These are phyloP conservation scores for Phytophthora agathidicida DNA, from an alignment of 352 stramenopile species.

Conservation along the genomic window DNA sequence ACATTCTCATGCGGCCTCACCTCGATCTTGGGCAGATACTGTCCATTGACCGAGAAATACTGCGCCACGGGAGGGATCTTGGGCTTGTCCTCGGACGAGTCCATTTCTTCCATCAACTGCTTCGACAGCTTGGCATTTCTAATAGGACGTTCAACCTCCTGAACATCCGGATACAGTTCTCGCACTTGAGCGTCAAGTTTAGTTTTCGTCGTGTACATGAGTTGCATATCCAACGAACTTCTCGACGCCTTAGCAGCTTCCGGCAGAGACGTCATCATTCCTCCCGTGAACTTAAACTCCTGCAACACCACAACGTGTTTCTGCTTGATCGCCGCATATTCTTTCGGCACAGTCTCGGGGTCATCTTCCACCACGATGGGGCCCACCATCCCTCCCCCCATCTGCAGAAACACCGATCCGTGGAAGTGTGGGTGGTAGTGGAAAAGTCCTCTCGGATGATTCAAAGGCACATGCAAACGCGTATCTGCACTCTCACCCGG, in stretches of 20 bases:
- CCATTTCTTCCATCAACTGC: conserved; percentile 33
- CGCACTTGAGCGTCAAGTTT: conserved; percentile 44
- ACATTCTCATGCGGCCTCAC: conserved; percentile 59
- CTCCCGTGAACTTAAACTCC: conserved; percentile 70
- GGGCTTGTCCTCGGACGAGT: conserved; percentile 22
- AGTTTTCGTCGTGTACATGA: conserved; percentile 53
- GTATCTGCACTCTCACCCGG: conserved; percentile 61
- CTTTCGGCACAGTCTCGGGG: conserved; percentile 36
- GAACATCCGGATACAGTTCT: conserved; percentile 49
- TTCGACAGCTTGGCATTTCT: conserved; percentile 35
- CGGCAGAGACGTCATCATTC: conserved; percentile 51
- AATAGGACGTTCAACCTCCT: conserved; percentile 33
- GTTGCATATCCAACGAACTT: conserved; percentile 51
- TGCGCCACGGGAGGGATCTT: conserved; percentile 44
- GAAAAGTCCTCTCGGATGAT: conserved; percentile 77
- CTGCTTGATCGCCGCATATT: conserved; percentile 54
- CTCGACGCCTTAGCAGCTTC: conserved; percentile 54
- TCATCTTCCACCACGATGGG: conserved; percentile 73
- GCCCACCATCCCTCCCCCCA: conserved; percentile 76
- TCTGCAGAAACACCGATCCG: conserved; percentile 74
- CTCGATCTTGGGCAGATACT: conserved; percentile 69
- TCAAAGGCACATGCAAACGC: conserved; percentile 55
- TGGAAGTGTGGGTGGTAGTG: conserved; percentile 90
- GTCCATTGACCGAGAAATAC: conserved; percentile 78
- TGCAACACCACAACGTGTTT: conserved; percentile 59